Evolutionary conservation across 495 filamentous ascomycete genomes (phyloP), one percentile per base, ranked within the genome.

Genomic region (Cercophora samala): DNA sequence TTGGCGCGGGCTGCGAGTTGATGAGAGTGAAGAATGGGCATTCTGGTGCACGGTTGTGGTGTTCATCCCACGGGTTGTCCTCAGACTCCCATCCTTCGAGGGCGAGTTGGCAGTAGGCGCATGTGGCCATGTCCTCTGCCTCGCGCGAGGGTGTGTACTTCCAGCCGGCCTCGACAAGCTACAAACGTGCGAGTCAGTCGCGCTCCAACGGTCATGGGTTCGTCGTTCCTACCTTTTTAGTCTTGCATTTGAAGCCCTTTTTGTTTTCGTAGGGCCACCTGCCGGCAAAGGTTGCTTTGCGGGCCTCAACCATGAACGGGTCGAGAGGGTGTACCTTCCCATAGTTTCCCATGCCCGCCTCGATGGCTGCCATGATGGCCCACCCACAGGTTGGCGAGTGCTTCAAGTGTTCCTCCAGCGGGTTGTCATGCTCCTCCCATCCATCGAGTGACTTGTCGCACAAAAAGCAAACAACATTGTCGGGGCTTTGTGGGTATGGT

Each of bases 151-250:
- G 95, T 42, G 91, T 93, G 77, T 93, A 97, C 74, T 90, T 92
- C 92, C 93, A 99, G 18, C 95, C 95, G 6, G 91, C 91, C 64
- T 92, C 90, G 53, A 91, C 90, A 84, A 97, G 91, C 93, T 97
- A 69, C 53, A 56, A 59, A 1, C 37, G 2, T 8, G 37, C 37
- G 37, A 46, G 37, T 46, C 37, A 46, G 37, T 46, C 37, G 6
- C 13, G 13, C 6, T 8, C 37, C 37, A 46, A 46, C 9, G 15
- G 37, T 18, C 37, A 46, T 3, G 13, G 9, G 37, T 46, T 46
- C 37, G 15, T 46, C 32, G 46, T 59, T 69, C 78, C 26, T 83
- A 93, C 93, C 88, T 93, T 93, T 65, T 92, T 86, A 1, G 88
- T 88, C 75, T 96, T 93, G 77, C 93, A 93, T 59, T 89, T 82